phyloP scores from a whole-genome alignment of 805 yeast genomes.

The Sporopachydermia lactativora region DNA sequence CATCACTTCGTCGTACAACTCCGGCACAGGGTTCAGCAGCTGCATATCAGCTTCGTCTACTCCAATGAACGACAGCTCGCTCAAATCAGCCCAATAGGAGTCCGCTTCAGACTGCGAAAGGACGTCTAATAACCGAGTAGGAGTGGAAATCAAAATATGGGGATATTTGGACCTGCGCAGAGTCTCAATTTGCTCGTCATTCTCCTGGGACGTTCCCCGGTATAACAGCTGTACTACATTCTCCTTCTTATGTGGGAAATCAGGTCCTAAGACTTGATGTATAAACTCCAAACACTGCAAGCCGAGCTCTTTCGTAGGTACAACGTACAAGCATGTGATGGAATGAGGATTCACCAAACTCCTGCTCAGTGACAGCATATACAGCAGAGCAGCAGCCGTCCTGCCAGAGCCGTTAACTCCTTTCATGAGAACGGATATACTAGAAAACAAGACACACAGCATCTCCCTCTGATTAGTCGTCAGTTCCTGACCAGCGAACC shows the following conservation, averaged over 20 bases:
- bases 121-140: constrained; percentile 36
- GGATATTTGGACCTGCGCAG: constrained; percentile 16
- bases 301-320: constrained; percentile 20
- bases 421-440: constrained; percentile 15
- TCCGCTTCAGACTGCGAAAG: constrained; percentile 12
- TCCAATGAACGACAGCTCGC: background rate
- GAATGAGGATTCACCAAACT: constrained; percentile 4
- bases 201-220: constrained; percentile 14
- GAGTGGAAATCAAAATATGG: constrained; percentile 40
- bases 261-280: constrained; percentile 4
- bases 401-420: constrained; percentile 22
- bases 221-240: constrained; percentile 15
- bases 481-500: constrained; percentile 8
- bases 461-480: constrained; percentile 16
- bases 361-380: constrained; percentile 12
- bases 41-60: background rate
- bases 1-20: background rate
- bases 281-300: constrained; percentile 15
- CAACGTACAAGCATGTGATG: constrained; percentile 17
- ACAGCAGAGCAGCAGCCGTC: constrained; percentile 17
- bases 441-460: constrained; percentile 16
- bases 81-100: background rate
- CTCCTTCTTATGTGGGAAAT: constrained; percentile 3
- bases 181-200: constrained; percentile 13
- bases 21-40: background rate